Base-by-base conservation (phyloP, 2,329 filamentous ascomycete genomes). In the Thelonectria discophora region DNA sequence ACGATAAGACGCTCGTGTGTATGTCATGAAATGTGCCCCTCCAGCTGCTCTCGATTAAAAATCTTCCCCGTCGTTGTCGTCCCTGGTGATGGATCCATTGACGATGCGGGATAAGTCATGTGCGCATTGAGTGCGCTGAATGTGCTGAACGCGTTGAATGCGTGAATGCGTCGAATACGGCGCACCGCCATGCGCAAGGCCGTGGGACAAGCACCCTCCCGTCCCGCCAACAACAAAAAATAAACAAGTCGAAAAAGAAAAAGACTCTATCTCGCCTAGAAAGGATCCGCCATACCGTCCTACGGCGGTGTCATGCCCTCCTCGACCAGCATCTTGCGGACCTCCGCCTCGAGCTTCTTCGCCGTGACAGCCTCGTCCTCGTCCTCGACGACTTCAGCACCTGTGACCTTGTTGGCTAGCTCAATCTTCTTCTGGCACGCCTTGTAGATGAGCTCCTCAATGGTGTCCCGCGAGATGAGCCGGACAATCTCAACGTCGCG, bases 361-460 rank as follows among this genome's bases (percentile, higher is more conserved):
- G 73, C 74, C 34, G 68, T 69, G 15, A 72, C 71, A 18, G 53
- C 60, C 34, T 37, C 34, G 6, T 65, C 65, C 15, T 72, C 74
- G 18, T 78, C 76, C 8, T 70, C 73, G 21, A 72, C 64, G 1
- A n/a, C n/a, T n/a, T n/a, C n/a, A n/a, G 72, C 77, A 18, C 81
- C 81, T 7, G 82, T 84, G 50, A 86, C 83, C 72, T 83, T 82
- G 72, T 83, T 80, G 2, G 97, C 95, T 24, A 99, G 86, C 72
- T 93, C 92, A 59, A 99, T 84, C 81, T 99, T 99, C 70, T 93
- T 96, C 78, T 94, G 87, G 40, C 95, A 97, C 0, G 97, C 87
- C 47, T 91, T 90, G 77, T 94, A 91, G 54, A 99, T 96, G 62
- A 97, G 89, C 78, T 97, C 94, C 77, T 99, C 95, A 27, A 99